Conservation (phyloP, 2,329 filamentous ascomycete genomes). For the Lachnellula arida region DNA sequence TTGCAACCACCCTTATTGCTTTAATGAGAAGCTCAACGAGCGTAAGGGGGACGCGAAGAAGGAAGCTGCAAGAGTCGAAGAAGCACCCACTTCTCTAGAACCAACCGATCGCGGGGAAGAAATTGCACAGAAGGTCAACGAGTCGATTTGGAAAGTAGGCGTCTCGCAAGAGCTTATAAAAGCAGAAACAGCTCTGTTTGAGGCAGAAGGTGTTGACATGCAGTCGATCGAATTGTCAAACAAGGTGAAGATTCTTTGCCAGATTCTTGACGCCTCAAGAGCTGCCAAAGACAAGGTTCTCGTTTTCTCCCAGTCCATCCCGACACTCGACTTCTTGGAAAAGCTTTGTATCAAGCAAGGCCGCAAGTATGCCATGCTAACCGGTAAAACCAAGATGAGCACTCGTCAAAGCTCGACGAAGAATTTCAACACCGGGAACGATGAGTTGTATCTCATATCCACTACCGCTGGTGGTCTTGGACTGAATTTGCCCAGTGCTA, state of each 20-base stretch:
- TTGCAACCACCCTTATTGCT: conserved; percentile 47
- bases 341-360: conserved; percentile 46
- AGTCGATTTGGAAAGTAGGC: conserved; percentile 25
- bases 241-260: conserved; percentile 62
- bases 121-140: conserved; percentile 19
- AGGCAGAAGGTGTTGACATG: conserved; percentile 26
- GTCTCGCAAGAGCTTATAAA: conserved; percentile 29
- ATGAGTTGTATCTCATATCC: conserved; percentile 72
- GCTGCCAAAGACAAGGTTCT: conserved; percentile 66
- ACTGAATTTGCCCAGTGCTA: conserved; percentile 78
- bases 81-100: not conserved
- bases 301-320: conserved; percentile 71
- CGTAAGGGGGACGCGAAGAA: conserved; percentile 30
- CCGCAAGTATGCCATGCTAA: conserved; percentile 54
- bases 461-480: conserved; percentile 79
- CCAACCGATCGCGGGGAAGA: conserved; percentile 13
- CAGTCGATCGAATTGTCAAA: conserved; percentile 53
- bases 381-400: conserved; percentile 52
- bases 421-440: conserved; percentile 57
- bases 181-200: conserved; percentile 35
- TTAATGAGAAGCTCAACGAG: conserved; percentile 42
- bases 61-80: not conserved
- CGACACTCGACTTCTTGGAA: conserved; percentile 65
- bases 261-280: conserved; percentile 64
- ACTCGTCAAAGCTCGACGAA: conserved; percentile 61